Base-by-base conservation (phyloP, 352 stramenopile species). In the Phytophthora tentaculata region DNA sequence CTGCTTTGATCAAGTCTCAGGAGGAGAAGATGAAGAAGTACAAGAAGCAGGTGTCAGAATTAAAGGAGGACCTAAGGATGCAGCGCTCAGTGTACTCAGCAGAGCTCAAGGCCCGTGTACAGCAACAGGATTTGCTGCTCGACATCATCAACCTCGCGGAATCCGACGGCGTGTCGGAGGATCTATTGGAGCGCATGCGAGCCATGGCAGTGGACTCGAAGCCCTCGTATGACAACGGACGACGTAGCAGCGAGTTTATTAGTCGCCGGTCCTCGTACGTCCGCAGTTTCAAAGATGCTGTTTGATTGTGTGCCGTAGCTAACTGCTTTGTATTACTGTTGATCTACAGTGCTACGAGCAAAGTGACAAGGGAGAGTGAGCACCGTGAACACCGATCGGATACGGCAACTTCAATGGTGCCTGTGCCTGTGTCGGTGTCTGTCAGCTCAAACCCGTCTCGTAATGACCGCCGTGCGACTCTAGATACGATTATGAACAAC, bases 1-100 rank as follows among this genome's bases (percentile, higher is more conserved):
- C 84, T 44, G 84, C 86, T 28, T 63, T 96, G 22, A 94, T 94
- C 62, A 94, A 94, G 73, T 94, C 84, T 4, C 88, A 96, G 58
- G 88, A 96, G 52, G 88, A 96, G 73, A 96, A 96, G 64, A 94
- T 96, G 88, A 94, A 93, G 65, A 94, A 94, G 63, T 94, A 93
- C 61, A 87, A 95, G 59, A 94, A 94, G 63, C 86, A 96, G 61
- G 83, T 96, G 19, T 73, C 73, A 4, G 86, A 96, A 37, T 49
- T 94, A 23, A 93, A 94, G 62, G 88, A 94, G 48, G 88, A 96
- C 55, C 61, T 96, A 16, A 80, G 83, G 58, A 88, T 91, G 82
- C 84, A 93, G 56, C 81, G 85, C 37, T 91, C 80, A 29, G 84
- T 94, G 47, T 94, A 92, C 65, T 89, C 86, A 12, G 78, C 83